Percentiles rank a stretch among this genome's conserved stretches.
Evolutionary conservation across 495 filamentous ascomycete species (phyloP).

Genomic region (Bathelium albidoporum): DNA sequence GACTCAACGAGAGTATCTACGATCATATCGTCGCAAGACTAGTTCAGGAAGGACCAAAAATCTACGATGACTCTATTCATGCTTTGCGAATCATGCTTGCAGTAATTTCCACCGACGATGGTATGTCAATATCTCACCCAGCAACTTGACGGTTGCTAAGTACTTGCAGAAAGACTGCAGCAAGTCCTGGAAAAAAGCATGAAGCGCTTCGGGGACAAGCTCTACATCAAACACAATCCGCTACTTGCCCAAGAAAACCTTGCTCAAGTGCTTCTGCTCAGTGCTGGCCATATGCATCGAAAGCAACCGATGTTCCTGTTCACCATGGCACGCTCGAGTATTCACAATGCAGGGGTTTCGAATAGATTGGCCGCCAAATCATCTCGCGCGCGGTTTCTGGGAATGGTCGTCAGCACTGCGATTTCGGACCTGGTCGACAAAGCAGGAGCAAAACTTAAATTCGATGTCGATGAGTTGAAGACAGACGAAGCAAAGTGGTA

Average conservation of each 20-base stretch:
- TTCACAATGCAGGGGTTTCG: slow-evolving; percentile 68
- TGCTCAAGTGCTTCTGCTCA: slow-evolving; percentile 66
- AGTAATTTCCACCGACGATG: slow-evolving; percentile 44
- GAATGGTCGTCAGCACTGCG: slow-evolving; percentile 77
- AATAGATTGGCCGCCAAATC: slow-evolving; percentile 77
- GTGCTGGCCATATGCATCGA: slow-evolving; percentile 64
- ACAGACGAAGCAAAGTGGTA: slow-evolving; percentile 70
- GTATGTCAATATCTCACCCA: slow-evolving; percentile 24
- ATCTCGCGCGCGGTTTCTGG: slow-evolving; percentile 64
- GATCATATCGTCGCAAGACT: slow-evolving; percentile 38
- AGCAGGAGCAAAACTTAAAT: slow-evolving; percentile 61
- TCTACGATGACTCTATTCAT: slow-evolving; percentile 46
- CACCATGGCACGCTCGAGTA: slow-evolving; percentile 55
- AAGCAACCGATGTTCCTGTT: slow-evolving; percentile 48
- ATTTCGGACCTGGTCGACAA: slow-evolving; percentile 75
- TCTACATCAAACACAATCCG: slow-evolving; percentile 77
- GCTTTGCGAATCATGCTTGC: slow-evolving; percentile 59
- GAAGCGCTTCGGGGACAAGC: slow-evolving; percentile 66
- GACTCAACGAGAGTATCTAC: slow-evolving; percentile 30
- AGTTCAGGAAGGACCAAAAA: neutral
- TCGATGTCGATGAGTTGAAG: slow-evolving; percentile 71
- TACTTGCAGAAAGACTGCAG: slow-evolving; percentile 38
- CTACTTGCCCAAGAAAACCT: slow-evolving; percentile 85
- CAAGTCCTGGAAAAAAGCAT: slow-evolving; percentile 56
- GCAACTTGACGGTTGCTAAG: slow-evolving; percentile 8